These are phyloP conservation scores for Calocybe gambosa DNA, from an alignment of 1,284 basidiomycete species.

Conservation along the genomic window DNA sequence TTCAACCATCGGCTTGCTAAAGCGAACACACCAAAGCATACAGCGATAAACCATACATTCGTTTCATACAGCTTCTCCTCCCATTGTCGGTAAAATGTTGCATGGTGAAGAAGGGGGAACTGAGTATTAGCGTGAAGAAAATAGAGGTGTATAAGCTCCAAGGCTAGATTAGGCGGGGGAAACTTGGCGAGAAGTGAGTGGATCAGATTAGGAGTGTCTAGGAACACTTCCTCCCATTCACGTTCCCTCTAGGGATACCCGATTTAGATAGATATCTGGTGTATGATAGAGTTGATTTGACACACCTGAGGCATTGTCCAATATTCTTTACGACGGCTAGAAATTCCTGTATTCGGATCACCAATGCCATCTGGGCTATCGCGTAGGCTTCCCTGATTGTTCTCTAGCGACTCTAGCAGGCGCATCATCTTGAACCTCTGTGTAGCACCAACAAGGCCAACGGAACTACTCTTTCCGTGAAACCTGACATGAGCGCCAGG, in stretches of 20 bases:
- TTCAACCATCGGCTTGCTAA: slow-evolving; percentile 64
- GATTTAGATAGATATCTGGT: slow-evolving; percentile 2
- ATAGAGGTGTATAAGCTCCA: slow-evolving; percentile 56
- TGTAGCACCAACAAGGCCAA: slow-evolving; percentile 46
- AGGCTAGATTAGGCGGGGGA: slow-evolving; percentile 53
- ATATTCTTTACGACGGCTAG: slow-evolving; percentile 29
- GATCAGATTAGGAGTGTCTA: slow-evolving; percentile 30
- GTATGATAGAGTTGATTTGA: neutral
- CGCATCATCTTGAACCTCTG: slow-evolving; percentile 48
- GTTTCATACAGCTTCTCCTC: slow-evolving; percentile 45
- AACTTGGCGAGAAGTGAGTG: slow-evolving; percentile 38
- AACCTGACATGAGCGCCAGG: slow-evolving; percentile 34
- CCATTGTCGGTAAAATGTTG: slow-evolving; percentile 61
- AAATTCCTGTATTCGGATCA: slow-evolving; percentile 13
- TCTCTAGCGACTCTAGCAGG: slow-evolving; percentile 28
- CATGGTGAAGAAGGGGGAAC: slow-evolving; percentile 62
- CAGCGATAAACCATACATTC: slow-evolving; percentile 53
- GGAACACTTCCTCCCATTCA: slow-evolving; percentile 42
- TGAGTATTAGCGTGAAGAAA: slow-evolving; percentile 54
- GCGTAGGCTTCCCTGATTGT: slow-evolving; percentile 8
- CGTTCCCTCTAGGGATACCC: slow-evolving; percentile 49
- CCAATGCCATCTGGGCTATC: slow-evolving; percentile 6
- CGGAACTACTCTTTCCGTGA: slow-evolving; percentile 58
- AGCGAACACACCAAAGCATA: slow-evolving; percentile 61
- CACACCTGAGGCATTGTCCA: slow-evolving; percentile 35